Base-by-base conservation (phyloP, 2,329 filamentous ascomycete genomes). In the Harringtonia aguacate region DNA sequence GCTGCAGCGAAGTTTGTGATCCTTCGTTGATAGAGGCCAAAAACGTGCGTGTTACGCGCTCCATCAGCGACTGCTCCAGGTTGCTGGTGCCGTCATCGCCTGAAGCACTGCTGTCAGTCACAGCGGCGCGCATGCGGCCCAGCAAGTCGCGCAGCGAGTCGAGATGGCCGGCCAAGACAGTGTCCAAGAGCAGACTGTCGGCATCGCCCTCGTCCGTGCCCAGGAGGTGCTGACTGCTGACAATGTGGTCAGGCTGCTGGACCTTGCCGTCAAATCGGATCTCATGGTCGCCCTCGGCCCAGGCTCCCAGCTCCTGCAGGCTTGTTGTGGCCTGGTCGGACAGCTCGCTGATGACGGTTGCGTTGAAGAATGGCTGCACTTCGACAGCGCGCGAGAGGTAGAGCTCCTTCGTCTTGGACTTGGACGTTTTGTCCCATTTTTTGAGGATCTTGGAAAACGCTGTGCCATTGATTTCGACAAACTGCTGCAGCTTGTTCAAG, bases 361-460 rank as follows among this genome's bases (percentile, higher is more conserved):
- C 82, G 63, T 98, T 97, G 73, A 97, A 98, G 63, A 94, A 97
- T 8, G 92, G 92, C 58, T 97, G 92, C 8, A 97, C 89, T 62
- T 98, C 92, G 50, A 98, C 90, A 9, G 92, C 92, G 48, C 92
- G 77, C 10, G 94, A 94, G 30, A 98, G 79, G 60, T 97, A 98
- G 34, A 97, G 76, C 66, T 97, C 92, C 63, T 98, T 98, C 47
- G 92, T 95, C 62, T 90, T 90, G 41, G 90, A 97, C 73, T 97
- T 98, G 53, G 90, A 95, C 2, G 89, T 95, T 75, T 98, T 98
- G 67, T 98, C 92, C 92, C 92, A 98, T 77, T 98, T 98, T 68
- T 98, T 98, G 51, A 98, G 69, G 47, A 98, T 98, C 64, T 98
- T 98, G 24, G 90, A 95, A 61, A 97, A 95, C 15, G 89, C 92